phyloP scores from a whole-genome alignment of 2,329 filamentous ascomycete genomes.

The Cucurbitaria berberidis region DNA sequence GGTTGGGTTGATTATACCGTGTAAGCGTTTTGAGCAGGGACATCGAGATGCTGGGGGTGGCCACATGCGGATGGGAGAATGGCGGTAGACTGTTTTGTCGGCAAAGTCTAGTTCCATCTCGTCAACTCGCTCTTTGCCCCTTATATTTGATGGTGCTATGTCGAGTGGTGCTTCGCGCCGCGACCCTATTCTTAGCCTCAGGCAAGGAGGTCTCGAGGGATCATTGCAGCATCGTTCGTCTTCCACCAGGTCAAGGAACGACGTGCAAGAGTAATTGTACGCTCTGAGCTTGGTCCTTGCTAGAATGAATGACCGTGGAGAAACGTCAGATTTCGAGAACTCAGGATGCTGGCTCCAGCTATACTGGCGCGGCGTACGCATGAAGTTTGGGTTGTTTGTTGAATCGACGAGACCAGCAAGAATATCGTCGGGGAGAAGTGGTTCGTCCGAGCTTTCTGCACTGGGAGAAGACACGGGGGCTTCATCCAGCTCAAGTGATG shows the following conservation, averaged over 20 bases:
- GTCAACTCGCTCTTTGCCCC: conserved; percentile 11
- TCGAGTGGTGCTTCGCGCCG: conserved; percentile 47
- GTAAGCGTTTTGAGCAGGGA: conserved; percentile 36
- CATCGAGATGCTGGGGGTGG: conserved; percentile 37
- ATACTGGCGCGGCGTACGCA: conserved; percentile 45
- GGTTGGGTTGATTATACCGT: conserved; percentile 42
- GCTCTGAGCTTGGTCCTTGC: conserved; percentile 61
- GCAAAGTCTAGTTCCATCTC: conserved; percentile 4
- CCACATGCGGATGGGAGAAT: conserved; percentile 44
- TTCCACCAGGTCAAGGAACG: conserved; percentile 67
- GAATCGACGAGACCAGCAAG: conserved; percentile 33
- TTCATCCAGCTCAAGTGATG: conserved; percentile 54
- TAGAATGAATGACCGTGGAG: conserved; percentile 55
- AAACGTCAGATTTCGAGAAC: conserved; percentile 53
- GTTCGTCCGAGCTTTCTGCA: conserved; percentile 5
- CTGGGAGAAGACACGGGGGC: not conserved
- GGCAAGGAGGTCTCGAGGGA: conserved; percentile 39
- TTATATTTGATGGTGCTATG: not conserved
- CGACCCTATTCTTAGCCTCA: conserved; percentile 60
- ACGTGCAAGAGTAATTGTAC: conserved; percentile 60
- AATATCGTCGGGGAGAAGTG: conserved; percentile 37
- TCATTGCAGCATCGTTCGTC: conserved; percentile 50
- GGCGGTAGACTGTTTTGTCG: conserved; percentile 30
- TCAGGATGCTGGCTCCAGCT: conserved; percentile 57
- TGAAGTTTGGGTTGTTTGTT: conserved; percentile 48